phyloP scores from a whole-genome alignment of 768 basidiomycete genomes.

The Pulveroboletus sp. region DNA sequence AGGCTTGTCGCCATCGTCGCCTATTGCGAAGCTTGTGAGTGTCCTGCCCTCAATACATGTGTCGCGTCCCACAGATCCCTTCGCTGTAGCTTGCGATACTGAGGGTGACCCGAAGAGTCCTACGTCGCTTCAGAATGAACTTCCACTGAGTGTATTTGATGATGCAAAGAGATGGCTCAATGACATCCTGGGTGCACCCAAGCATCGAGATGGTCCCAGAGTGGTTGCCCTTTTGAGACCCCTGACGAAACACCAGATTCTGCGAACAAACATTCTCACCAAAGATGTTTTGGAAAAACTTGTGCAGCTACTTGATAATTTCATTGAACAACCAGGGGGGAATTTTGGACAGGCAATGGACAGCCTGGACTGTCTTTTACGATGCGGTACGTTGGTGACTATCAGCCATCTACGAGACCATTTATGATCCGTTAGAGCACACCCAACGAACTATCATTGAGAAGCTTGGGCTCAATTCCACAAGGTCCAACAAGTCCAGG shows the following conservation, averaged over 20 bases:
- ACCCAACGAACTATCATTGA: constrained; percentile 3
- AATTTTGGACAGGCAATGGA: constrained; percentile 23
- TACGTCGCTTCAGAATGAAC: background rate
- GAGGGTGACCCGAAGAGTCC: background rate
- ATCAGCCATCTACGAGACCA: background rate
- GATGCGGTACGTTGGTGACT: constrained; percentile 10
- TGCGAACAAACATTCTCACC: constrained; percentile 16
- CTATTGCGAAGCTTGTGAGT: constrained; percentile 19
- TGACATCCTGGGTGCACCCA: constrained; percentile 7
- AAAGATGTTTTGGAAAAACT: constrained; percentile 8
- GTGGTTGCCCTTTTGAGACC: constrained; percentile 21
- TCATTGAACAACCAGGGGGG: background rate
- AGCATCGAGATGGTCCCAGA: constrained; percentile 17
- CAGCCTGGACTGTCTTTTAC: constrained; percentile 14
- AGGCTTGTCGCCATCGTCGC: constrained; percentile 6
- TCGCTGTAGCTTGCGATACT: constrained; percentile 7
- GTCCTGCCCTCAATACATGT: no score
- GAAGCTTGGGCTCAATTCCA: constrained; percentile 1
- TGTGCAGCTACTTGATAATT: constrained; percentile 12
- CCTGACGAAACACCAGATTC: constrained; percentile 13
- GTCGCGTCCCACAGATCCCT: background rate
- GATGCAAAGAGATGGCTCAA: constrained; percentile 14
- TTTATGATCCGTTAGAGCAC: constrained; percentile 6
- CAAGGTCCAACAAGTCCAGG: background rate
- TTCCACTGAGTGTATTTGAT: constrained; percentile 2